Base-by-base conservation (phyloP, 768 basidiomycete species). In the Termitomyces sp. region DNA sequence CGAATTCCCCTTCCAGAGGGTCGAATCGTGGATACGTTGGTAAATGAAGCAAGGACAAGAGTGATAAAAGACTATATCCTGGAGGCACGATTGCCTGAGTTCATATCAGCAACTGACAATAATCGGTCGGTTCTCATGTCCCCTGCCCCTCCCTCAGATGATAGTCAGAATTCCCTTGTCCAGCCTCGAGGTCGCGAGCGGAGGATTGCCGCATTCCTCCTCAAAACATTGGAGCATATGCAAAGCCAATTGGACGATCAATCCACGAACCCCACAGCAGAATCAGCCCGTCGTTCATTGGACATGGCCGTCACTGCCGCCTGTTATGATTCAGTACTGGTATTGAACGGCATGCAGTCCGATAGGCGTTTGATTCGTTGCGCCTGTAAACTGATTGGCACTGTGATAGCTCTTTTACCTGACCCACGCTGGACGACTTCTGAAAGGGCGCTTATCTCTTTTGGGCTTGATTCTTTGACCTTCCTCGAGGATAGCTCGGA, bases 41-140 rank as follows among this genome's bases (percentile, higher is more conserved):
- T 82, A 44, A 84, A 86, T 19, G 82, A 91, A 59, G 70, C 71
- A 28, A 76, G 74, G 52, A 82, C 82, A 2, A 68, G 71, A 42
- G 72, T 82, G 27, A 85, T 95, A 54, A 83, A 85, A 12, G 82
- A 89, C 59, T 95, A 84, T 66, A 63, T 91, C 11, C 73, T 95
- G 2, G 66, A 79, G 54, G 86, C 87, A n/a, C 75, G 67, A 46
- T 72, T 94, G 21, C 86, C 88, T 0, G 51, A 67, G 1, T 73
- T 79, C 62, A 49, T 39, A 21, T 54, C 62, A 11, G 39, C 55
- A n/a, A 41, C 25, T 40, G 32, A 48, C 9, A 25, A n/a, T 4
- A 17, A 44, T 7, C 34, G 17, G 17, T 30, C n/a, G 27, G 17
- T 34, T 16, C 1, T 9, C n/a, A 17, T 25, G n/a, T 50, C 27